Percentiles rank a stretch among this genome's conserved stretches.
Evolutionary conservation across 2,329 filamentous ascomycete species (phyloP).

Genomic region (Botrytis cinerea): DNA sequence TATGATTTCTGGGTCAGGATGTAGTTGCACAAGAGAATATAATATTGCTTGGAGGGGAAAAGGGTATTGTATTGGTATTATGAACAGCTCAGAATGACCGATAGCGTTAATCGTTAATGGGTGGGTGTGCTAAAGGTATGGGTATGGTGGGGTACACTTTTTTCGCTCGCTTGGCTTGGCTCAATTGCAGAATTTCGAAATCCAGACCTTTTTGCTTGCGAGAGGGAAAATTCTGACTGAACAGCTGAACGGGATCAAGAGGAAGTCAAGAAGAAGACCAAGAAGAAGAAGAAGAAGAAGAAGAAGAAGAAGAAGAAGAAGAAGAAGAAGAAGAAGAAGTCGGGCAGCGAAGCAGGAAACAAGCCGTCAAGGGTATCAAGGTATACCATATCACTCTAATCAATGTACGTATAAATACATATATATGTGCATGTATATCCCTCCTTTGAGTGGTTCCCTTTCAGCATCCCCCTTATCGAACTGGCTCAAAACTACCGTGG

Average conservation of each 20-base stretch:
- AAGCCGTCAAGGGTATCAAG: not conserved
- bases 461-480: not conserved
- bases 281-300: too few species aligned
- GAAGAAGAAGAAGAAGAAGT: not conserved
- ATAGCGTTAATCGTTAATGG: constrained; percentile 12
- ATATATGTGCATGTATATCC: not conserved
- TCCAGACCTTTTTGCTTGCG: constrained; percentile 2
- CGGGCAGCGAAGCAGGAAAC: not conserved
- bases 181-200: not conserved
- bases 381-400: not conserved
- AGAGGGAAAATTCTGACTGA: not conserved
- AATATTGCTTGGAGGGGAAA: constrained; percentile 14
- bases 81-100: constrained; percentile 16
- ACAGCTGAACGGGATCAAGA: not conserved
- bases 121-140: not conserved
- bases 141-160: constrained; percentile 17
- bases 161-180: constrained; percentile 1
- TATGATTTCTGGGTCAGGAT: not conserved
- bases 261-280: not conserved
- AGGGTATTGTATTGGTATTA: not conserved
- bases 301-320: not conserved
- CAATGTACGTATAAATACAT: constrained; percentile 14
- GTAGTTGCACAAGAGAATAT: not conserved
- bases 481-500: not conserved
- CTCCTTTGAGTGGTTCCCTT: not conserved